phyloP scores from a whole-genome alignment of 192 early-diverging fungal genomes.

The Backusella luteola region DNA sequence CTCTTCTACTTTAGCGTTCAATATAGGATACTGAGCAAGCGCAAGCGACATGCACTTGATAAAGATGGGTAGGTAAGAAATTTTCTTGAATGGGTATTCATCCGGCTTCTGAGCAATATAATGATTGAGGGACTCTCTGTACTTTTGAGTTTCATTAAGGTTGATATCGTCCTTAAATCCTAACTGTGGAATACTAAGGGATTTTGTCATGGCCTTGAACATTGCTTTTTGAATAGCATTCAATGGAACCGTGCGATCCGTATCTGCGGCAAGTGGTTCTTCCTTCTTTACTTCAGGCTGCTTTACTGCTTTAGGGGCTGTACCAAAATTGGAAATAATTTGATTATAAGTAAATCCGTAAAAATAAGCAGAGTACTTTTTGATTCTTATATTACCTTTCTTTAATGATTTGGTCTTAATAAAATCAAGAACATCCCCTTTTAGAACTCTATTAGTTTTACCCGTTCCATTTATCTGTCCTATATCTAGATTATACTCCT shows the following conservation, averaged over 20 bases:
- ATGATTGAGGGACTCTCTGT: constrained; percentile 70
- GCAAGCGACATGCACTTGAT: constrained; percentile 89
- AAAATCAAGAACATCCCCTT: constrained; percentile 82
- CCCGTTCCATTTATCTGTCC: constrained; percentile 73
- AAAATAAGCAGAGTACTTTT: too few species aligned
- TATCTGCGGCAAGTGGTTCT: not conserved
- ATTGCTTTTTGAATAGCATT: constrained; percentile 93
- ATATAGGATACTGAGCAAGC: constrained; percentile 76
- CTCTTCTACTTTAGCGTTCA: constrained; percentile 72
- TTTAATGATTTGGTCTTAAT: constrained; percentile 13
- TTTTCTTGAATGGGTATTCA: constrained; percentile 63
- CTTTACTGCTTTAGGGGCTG: not conserved
- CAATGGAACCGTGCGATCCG: constrained; percentile 55
- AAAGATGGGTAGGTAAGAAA: constrained; percentile 95
- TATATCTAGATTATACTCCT: constrained; percentile 79
- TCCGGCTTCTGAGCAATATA: constrained; percentile 48
- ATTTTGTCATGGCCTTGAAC: constrained; percentile 97
- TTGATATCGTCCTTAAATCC: constrained; percentile 90
- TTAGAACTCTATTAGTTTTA: constrained; percentile 80
- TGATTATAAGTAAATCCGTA: not conserved
- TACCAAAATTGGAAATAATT: not conserved
- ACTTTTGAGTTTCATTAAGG: constrained; percentile 66
- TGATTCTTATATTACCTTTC: constrained; percentile 7
- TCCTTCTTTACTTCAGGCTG: not conserved
- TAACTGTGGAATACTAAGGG: constrained; percentile 92